Evolutionary conservation across 169 alveolate genomes (phyloP).

Genomic region (Cryptosporidium meleagridis): DNA sequence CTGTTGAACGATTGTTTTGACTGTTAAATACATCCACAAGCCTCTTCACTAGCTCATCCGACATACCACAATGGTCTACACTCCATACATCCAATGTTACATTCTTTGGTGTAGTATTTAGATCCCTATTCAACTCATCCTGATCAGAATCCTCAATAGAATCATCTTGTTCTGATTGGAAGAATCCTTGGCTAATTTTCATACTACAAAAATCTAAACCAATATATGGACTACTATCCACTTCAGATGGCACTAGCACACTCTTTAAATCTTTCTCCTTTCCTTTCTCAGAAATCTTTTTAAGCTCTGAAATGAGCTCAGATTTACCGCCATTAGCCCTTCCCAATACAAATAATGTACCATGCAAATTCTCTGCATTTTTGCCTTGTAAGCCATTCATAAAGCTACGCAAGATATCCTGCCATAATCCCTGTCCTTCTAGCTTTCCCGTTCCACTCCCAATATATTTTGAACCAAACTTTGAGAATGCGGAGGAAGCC

Average conservation of each 20-base stretch:
- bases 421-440: conserved; percentile 61
- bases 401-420: conserved; percentile 25
- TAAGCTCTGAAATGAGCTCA: conserved; percentile 43
- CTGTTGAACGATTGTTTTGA: neutral
- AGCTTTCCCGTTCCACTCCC: conserved; percentile 24
- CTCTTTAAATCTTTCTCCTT: neutral
- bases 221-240: conserved; percentile 26
- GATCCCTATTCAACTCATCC: neutral
- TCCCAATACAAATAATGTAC: conserved; percentile 61
- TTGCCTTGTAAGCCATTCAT: neutral
- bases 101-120: neutral
- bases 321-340: conserved; percentile 52
- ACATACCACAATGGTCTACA: conserved; percentile 55
- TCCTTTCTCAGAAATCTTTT: conserved; percentile 19
- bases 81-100: conserved; percentile 60
- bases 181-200: neutral
- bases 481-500: conserved; percentile 24
- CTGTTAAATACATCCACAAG: conserved; percentile 39
- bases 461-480: conserved; percentile 39
- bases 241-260: neutral
- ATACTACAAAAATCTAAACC: conserved; percentile 37
- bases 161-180: neutral
- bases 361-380: conserved; percentile 21
- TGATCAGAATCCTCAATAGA: neutral
- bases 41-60: conserved; percentile 56